Conservation (phyloP, 441 rosid species). For the Viola pubescens region DNA sequence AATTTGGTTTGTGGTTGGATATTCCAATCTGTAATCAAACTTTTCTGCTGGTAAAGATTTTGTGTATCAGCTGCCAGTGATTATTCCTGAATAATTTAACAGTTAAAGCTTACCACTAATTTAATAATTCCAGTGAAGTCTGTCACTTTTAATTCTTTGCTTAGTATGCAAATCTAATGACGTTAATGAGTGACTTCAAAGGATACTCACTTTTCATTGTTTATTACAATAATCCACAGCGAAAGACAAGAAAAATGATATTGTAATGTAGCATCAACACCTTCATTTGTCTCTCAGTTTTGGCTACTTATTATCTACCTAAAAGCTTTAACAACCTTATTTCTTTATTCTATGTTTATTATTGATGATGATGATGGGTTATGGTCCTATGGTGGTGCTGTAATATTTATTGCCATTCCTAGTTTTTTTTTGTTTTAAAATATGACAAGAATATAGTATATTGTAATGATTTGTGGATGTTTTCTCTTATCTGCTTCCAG, state of each 20-base stretch:
- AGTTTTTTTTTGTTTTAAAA: not conserved
- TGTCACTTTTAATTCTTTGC: slow-evolving; percentile 14
- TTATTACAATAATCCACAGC: slow-evolving; percentile 28
- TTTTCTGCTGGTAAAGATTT: slow-evolving; percentile 5
- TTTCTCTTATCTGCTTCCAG: slow-evolving; percentile 18
- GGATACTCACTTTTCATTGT: slow-evolving; percentile 14
- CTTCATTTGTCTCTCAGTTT: slow-evolving; percentile 12
- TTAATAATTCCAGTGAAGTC: not conserved
- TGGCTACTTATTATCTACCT: slow-evolving; percentile 10
- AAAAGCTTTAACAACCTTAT: too few species aligned
- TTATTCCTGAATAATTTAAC: slow-evolving; percentile 13
- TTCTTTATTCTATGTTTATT: too few species aligned
- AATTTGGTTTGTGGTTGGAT: slow-evolving; percentile 3
- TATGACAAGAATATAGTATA: not conserved
- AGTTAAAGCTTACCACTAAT: not conserved
- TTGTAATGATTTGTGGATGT: slow-evolving; percentile 6
- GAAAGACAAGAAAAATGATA: slow-evolving; percentile 33
- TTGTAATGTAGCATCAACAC: slow-evolving; percentile 20
- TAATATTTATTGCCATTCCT: too few species aligned
- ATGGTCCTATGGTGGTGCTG: too few species aligned
- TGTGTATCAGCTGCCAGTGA: slow-evolving; percentile 1
- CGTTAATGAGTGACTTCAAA: slow-evolving; percentile 44
- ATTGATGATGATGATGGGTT: too few species aligned
- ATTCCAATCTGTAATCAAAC: slow-evolving; percentile 6
- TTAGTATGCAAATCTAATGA: slow-evolving; percentile 19